phyloP scores from a whole-genome alignment of 2,329 filamentous ascomycete species.

The Septoria petroselini region DNA sequence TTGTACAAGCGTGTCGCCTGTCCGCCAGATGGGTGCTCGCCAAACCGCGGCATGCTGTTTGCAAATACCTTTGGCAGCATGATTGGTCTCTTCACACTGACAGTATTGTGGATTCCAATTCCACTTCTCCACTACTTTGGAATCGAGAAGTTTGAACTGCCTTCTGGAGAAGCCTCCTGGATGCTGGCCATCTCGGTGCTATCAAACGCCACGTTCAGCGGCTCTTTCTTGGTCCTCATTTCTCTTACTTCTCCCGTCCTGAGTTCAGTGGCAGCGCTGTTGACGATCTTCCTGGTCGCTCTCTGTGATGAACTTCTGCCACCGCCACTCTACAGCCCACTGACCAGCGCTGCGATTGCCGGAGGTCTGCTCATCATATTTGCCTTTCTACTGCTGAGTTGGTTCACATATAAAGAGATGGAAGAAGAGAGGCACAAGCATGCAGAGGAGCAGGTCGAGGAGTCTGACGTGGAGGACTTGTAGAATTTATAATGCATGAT shows the following conservation, averaged over 20 bases:
- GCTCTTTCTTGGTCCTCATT: conserved; percentile 88
- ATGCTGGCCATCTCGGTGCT: conserved; percentile 77
- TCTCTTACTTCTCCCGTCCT: conserved; percentile 89
- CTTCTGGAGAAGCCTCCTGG: conserved; percentile 71
- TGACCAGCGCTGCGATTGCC: conserved; percentile 70
- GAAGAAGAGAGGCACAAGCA: conserved; percentile 71
- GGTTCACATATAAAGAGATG: conserved; percentile 92
- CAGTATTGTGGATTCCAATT: conserved; percentile 87
- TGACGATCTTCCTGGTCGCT: conserved; percentile 96
- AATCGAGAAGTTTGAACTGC: conserved; percentile 78
- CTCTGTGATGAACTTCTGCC: conserved; percentile 85
- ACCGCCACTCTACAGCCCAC: conserved; percentile 61
- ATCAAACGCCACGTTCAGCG: conserved; percentile 88
- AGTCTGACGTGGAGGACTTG: conserved; percentile 45
- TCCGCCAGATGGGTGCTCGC: conserved; percentile 80
- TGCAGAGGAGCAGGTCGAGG: conserved; percentile 41
- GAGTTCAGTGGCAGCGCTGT: conserved; percentile 76
- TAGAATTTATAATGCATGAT: neutral
- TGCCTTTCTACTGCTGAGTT: conserved; percentile 83
- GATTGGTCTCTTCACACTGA: conserved; percentile 81
- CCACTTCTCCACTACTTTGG: conserved; percentile 77
- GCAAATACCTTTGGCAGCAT: conserved; percentile 87
- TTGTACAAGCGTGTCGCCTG: conserved; percentile 92
- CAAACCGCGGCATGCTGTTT: conserved; percentile 90
- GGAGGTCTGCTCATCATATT: conserved; percentile 85